Evolutionary conservation across 225 moss, liverwort and hornwort genomes (phyloP), one percentile per base, ranked within the genome.

Genomic region (Straminergon stramineum): DNA sequence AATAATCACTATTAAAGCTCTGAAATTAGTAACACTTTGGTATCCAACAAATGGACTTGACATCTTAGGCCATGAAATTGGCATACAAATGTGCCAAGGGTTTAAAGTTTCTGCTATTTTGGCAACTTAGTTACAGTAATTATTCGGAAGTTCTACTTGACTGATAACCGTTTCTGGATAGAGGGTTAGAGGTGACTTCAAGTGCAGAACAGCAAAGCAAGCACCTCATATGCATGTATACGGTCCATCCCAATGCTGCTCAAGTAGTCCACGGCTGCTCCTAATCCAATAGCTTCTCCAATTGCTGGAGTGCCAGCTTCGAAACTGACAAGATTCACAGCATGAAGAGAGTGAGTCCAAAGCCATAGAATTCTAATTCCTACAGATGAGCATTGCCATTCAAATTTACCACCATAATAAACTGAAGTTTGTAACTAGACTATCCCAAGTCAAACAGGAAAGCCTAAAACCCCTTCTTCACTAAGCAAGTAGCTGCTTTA

Each of bases 241-340:
- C 85, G 90, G 62, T 96, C 95, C 96, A 99, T 97, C 58, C 97
- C 96, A 89, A 98, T 96, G 14, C 86, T 91, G 76, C 90, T 93
- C 80, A 97, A 87, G 91, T 97, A 99, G 83, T 97, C 96, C 66
- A 97, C 89, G 11, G 96, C 96, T 67, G 94, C 95, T 88, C 98
- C 97, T 17, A 97, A 87, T 87, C 95, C 97, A 86, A 99, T 92
- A 60, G 95, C 97, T 85, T 99, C 97, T 51, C 96, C 96, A 58
- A 99, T 99, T n/a, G 98, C 95, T 82, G 96, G 97, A 7, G 98
- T 99, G 39, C 97, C 97, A 11, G 96, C 98, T 94, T 97, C 97
- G 91, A 96, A 97, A 76, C 98, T 97, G 93, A 71, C 52, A 34
- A 86, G 51, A 86, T 71, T 51, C 21, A 21, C 45, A 69, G 31